Evolutionary conservation across 306 rosid species (phyloP), one percentile per base, ranked within the genome.

Genomic region (Geum urbanum): DNA sequence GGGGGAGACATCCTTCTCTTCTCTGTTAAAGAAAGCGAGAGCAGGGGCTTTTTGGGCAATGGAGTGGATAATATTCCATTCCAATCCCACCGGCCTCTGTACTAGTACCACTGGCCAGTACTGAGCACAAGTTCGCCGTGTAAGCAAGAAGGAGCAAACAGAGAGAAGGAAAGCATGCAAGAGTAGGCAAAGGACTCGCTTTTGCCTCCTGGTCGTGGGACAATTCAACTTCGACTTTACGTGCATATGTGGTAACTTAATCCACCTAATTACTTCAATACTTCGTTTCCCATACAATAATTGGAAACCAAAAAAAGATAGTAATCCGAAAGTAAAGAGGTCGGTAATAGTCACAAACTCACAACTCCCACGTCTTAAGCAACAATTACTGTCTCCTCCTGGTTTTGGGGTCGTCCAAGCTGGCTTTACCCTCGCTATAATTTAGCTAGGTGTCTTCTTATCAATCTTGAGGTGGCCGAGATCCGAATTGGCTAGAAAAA

Each of bases 201-300:
- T n/a, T n/a, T n/a, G n/a, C n/a, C n/a, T n/a, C n/a, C n/a, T 69
- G 73, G 74, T 77, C 9, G 8, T 22, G 87, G 80, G 96, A 94
- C 90, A 80, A 47, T 69, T 77, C 80, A 78, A 61, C 48, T 70
- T 70, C 65, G 71, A 80, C 96, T 94, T 94, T 90, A 84, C 97
- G 97, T 94, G 96, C 86, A 87, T 12, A 5, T 57, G 62, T 88
- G 90, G 82, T 74, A 88, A 94, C 95, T 85, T 77, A 90, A 78
- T n/a, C n/a, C n/a, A n/a, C n/a, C 80, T 74, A 59, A 35, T 59
- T 59, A 59, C 64, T 14, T 59, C 45, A n/a, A n/a, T n/a, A n/a
- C n/a, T n/a, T n/a, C n/a, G n/a, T n/a, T 35, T 70, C 46, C 6
- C 9, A 41, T 63, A 78, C 70, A 58, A 43, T 61, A 45, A 62